Evolutionary conservation across 148 eudicot genomes (phyloP).

Genomic region (Silene uniflora): DNA sequence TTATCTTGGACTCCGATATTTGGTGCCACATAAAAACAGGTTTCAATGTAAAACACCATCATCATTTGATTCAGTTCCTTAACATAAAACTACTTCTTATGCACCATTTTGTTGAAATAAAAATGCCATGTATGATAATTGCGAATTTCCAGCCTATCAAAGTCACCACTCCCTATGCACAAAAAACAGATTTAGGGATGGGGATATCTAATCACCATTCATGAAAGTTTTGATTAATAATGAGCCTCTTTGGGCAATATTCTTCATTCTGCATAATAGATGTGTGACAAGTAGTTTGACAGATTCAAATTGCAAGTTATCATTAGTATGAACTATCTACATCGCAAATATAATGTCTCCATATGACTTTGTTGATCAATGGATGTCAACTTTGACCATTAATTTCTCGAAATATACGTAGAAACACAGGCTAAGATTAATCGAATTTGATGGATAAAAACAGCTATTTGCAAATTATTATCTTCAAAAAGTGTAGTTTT

Average conservation of each 20-base stretch:
- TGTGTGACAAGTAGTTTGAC: background rate
- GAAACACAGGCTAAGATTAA: background rate
- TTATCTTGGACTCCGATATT: too few species aligned
- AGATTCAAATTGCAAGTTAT: background rate
- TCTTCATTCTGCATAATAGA: background rate
- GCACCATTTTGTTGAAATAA: background rate
- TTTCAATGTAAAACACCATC: too few species aligned
- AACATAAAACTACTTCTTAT: too few species aligned
- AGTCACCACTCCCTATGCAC: background rate
- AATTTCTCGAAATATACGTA: background rate
- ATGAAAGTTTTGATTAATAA: background rate
- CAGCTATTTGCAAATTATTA: background rate
- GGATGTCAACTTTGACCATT: too few species aligned
- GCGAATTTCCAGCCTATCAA: background rate
- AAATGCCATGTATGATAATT: background rate
- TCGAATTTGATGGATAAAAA: background rate
- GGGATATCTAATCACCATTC: too few species aligned
- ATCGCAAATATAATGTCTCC: background rate
- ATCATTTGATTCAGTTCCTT: too few species aligned
- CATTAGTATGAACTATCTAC: background rate
- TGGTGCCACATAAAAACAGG: too few species aligned
- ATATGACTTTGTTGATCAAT: background rate
- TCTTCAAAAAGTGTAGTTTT: background rate
- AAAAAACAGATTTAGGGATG: background rate
- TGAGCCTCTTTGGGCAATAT: background rate